Base-by-base conservation (phyloP, 2,329 filamentous ascomycete genomes). In the Pseudocercospora crystallina region DNA sequence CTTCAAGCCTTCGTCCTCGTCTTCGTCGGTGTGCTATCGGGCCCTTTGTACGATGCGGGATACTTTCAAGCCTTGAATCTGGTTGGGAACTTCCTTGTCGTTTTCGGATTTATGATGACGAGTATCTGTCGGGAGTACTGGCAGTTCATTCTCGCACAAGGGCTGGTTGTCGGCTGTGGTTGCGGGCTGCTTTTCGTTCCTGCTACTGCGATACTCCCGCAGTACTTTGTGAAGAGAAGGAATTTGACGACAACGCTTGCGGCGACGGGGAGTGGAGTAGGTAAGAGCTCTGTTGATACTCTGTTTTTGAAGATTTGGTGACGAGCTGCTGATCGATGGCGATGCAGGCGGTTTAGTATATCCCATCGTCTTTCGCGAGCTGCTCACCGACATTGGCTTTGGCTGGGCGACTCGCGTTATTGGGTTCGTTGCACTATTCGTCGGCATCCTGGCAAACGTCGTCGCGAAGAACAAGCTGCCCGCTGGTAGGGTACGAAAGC, bases 351-450 rank as follows among this genome's bases (percentile, higher is more conserved):
- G 77, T 5, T 64, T 82, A 14, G 65, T 82, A 14, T 75, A 79
- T 26, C 79, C 79, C n/a, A 59, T 78, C 20, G 63, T 78, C 76
- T 29, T 75, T 70, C 31, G 73, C 11, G 52, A 73, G 43, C 68
- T 83, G 61, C 64, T 82, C 10, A 51, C 51, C 9, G 31, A 38
- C 1, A 51, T 82, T 8, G 80, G 80, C 1, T 83, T 80, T 47
- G 74, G 69, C 5, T 82, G 80, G 79, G 69, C 76, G 0, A 71
- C 80, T 0, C 69, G 80, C 3, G 66, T 79, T 29, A 65, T 78
- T 8, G 80, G 70, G 0, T 82, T 64, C 5, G 71, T 79, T 32
- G 65, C 74, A 3, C 55, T 67, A 7, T 56, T 29, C 11, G 37
- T 51, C 15, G 41, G 41, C 11, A 26, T 41, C 9, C n/a, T 51